Evolutionary conservation across 23 red algal genomes (phyloP).

Genomic region (Rhodosorus marinus): DNA sequence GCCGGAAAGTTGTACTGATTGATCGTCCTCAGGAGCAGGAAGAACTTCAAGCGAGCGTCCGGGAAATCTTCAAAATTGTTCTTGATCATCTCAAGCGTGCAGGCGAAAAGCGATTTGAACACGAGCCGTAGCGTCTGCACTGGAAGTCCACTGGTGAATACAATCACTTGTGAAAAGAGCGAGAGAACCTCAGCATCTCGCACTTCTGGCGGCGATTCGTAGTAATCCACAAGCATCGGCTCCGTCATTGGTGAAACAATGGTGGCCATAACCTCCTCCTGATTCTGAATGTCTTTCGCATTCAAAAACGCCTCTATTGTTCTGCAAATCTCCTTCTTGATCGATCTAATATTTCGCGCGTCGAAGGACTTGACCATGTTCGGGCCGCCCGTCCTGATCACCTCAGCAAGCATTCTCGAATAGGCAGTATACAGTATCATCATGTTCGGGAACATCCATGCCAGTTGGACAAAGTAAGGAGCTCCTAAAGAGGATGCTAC

Average conservation of each 20-base stretch:
- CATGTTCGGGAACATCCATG: constrained; percentile 54
- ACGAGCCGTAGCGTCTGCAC: constrained; percentile 27
- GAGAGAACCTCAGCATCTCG: constrained; percentile 77
- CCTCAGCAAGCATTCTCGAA: constrained; percentile 46
- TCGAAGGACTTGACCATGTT: constrained; percentile 52
- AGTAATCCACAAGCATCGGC: constrained; percentile 66
- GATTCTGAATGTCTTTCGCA: constrained; percentile 20
- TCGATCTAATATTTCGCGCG: constrained; percentile 73
- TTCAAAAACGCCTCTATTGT: constrained; percentile 65
- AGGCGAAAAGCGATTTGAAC: constrained; percentile 55
- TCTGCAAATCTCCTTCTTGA: constrained; percentile 76
- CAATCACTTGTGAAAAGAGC: constrained; percentile 54
- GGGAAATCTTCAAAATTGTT: constrained; percentile 99
- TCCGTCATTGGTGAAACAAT: constrained; percentile 70
- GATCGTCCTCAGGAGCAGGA: constrained; percentile 66
- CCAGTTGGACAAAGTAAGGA: constrained; percentile 61
- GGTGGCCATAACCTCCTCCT: constrained; percentile 29
- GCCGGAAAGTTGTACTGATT: constrained; percentile 62
- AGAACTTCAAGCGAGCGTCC: constrained; percentile 73
- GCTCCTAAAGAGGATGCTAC: constrained; percentile 57
- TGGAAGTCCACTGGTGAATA: constrained; percentile 35
- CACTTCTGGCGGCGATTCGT: constrained; percentile 51
- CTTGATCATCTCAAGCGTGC: constrained; percentile 92
- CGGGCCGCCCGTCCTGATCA: constrained; percentile 26
- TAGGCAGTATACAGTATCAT: constrained; percentile 62